Conservation (phyloP, 116 monocot species). For the Phalaenopsis hybrid region DNA sequence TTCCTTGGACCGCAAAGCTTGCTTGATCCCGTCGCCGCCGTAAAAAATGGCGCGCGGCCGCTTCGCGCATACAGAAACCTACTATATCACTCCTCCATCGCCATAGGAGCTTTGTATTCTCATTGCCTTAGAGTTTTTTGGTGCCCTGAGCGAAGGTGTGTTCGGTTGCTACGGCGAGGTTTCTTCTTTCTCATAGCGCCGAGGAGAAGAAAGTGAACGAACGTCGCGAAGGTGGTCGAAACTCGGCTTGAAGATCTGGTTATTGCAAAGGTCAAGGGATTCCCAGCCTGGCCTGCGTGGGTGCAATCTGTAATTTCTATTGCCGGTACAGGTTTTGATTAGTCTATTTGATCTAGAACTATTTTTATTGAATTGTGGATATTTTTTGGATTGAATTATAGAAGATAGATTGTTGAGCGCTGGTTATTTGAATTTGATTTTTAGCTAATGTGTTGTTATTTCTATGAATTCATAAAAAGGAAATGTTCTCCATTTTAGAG, state of each 20-base stretch:
- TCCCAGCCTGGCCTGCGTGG: conserved; percentile 75
- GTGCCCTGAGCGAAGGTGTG: not conserved
- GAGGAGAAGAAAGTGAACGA: conserved; percentile 33
- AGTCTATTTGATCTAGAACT: not conserved
- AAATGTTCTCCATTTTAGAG: not conserved
- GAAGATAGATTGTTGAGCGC: not conserved
- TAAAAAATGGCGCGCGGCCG: not conserved
- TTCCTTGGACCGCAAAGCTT: too few relatives aligned
- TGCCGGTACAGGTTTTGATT: not conserved
- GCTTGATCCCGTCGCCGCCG: too few relatives aligned
- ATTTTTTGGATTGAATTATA: not conserved
- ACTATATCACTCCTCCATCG: not conserved
- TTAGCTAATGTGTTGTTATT: not conserved
- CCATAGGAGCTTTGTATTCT: not conserved
- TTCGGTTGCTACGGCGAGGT: not conserved
- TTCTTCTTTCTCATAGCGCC: conserved; percentile 35
- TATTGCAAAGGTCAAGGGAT: conserved; percentile 87
- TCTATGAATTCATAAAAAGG: not conserved
- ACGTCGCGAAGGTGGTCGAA: conserved; percentile 38
- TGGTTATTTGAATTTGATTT: not conserved
- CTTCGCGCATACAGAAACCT: not conserved
- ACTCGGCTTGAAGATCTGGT: conserved; percentile 71
- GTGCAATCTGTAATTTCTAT: conserved; percentile 11
- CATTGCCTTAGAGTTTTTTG: not conserved
- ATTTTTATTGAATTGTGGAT: not conserved